Conservation (phyloP, 1,139 yeast species). For the Suhomyces chickasaworum region DNA sequence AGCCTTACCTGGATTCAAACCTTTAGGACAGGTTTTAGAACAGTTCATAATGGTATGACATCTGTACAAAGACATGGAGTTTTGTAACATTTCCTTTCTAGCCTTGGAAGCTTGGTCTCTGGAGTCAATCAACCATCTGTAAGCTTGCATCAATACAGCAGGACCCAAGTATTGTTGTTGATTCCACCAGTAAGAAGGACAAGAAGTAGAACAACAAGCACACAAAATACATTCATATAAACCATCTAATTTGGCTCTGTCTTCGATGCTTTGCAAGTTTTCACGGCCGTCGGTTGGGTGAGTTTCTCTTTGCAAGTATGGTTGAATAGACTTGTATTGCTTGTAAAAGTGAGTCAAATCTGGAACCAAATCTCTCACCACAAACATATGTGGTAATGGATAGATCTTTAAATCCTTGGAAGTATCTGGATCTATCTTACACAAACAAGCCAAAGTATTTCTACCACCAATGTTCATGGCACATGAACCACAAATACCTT, state of each 20-base stretch:
- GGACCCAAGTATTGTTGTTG: constrained; percentile 98
- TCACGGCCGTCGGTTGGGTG: constrained; percentile 91
- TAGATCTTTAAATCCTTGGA: constrained; percentile 81
- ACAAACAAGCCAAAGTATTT: constrained; percentile 94
- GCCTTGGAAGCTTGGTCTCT: constrained; percentile 85
- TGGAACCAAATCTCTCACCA: constrained; percentile 95
- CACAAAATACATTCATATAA: constrained; percentile 96
- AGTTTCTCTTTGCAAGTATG: constrained; percentile 83
- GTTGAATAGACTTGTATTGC: constrained; percentile 98
- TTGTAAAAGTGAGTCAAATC: constrained; percentile 97
- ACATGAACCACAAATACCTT: constrained; percentile 99
- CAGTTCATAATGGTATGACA: constrained; percentile 99
- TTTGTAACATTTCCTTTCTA: constrained; percentile 90
- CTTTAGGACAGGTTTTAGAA: constrained; percentile 98
- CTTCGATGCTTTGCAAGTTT: constrained; percentile 86
- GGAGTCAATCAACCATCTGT: constrained; percentile 97
- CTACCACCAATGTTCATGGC: constrained; percentile 99
- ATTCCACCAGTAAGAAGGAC: constrained; percentile 99
- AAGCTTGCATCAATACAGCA: constrained; percentile 98
- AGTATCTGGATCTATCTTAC: constrained; percentile 84
- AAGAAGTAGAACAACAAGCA: constrained; percentile 98
- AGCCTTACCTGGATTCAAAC: constrained; percentile 96
- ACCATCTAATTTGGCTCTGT: constrained; percentile 96
- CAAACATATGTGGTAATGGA: constrained; percentile 98
- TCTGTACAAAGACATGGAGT: constrained; percentile 97